Evolutionary conservation across 2,329 filamentous ascomycete genomes (phyloP).

Genomic region (Aspergillus sp.): DNA sequence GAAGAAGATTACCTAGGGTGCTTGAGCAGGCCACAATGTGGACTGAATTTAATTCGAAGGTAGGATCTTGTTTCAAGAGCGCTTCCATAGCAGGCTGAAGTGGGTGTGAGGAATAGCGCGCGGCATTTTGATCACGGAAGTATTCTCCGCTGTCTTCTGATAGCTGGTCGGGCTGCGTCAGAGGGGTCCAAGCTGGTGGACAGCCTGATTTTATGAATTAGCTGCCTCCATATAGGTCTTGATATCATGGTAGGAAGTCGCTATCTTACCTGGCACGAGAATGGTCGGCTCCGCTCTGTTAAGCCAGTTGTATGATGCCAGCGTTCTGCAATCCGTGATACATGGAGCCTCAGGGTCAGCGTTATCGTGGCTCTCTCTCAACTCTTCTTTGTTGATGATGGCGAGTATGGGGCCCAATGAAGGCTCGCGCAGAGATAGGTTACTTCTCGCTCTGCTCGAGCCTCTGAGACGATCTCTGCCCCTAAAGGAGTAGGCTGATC

Average conservation of each 20-base stretch:
- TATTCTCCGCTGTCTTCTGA: constrained; percentile 46
- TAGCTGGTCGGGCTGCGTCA: constrained; percentile 32
- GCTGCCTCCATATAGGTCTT: too few relatives aligned
- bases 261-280: constrained; percentile 45
- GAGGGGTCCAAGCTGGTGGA: constrained; percentile 54
- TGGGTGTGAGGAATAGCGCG: constrained; percentile 38
- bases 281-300: constrained; percentile 38
- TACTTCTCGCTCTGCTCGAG: too few relatives aligned
- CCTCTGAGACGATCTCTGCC: too few relatives aligned
- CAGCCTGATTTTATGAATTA: constrained; percentile 37
- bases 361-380: background rate
- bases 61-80: constrained; percentile 39
- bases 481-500: too few relatives aligned
- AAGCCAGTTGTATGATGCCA: constrained; percentile 55
- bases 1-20: constrained; percentile 61
- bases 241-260: background rate
- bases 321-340: background rate
- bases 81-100: constrained; percentile 48
- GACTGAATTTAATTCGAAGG: constrained; percentile 37
- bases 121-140: constrained; percentile 45
- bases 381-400: background rate
- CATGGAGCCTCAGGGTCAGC: background rate
- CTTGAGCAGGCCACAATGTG: constrained; percentile 62
- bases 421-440: background rate
- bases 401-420: background rate